Percentiles rank a stretch among this genome's conserved stretches.
Evolutionary conservation across 225 moss, liverwort and hornwort species (phyloP).

Genomic region (Pseudoscleropodium purum): DNA sequence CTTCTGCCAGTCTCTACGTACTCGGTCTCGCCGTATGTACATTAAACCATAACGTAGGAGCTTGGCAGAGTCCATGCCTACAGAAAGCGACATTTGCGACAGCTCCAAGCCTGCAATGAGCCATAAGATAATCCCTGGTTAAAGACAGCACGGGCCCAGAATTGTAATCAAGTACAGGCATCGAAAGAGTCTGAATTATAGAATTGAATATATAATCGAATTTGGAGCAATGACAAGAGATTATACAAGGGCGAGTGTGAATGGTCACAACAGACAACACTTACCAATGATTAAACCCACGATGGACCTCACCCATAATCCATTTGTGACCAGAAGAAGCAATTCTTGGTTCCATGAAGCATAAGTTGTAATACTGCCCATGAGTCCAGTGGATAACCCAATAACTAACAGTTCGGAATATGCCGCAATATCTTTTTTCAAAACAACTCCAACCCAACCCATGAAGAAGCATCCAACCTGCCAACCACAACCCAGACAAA

Average conservation of each 20-base stretch:
- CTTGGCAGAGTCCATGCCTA: conserved; percentile 79
- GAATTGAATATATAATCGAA: neutral
- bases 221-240: neutral
- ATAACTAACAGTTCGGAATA: conserved; percentile 74
- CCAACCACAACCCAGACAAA: conserved; percentile 1
- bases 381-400: conserved; percentile 91
- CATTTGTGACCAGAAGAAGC: conserved; percentile 46
- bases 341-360: conserved; percentile 79
- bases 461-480: conserved; percentile 96
- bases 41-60: conserved; percentile 21
- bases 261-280: neutral
- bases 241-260: neutral
- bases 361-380: conserved; percentile 98
- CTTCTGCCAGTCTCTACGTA: conserved; percentile 22
- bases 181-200: neutral
- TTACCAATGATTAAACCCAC: conserved; percentile 66
- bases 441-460: conserved; percentile 96
- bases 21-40: conserved; percentile 11
- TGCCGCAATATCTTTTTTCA: conserved; percentile 63
- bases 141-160: neutral
- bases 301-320: conserved; percentile 55
- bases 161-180: neutral
- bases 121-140: neutral
- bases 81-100: conserved; percentile 62
- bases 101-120: conserved; percentile 65